Base-by-base conservation (phyloP, 441 rosid species). In the Sinapis alba region DNA sequence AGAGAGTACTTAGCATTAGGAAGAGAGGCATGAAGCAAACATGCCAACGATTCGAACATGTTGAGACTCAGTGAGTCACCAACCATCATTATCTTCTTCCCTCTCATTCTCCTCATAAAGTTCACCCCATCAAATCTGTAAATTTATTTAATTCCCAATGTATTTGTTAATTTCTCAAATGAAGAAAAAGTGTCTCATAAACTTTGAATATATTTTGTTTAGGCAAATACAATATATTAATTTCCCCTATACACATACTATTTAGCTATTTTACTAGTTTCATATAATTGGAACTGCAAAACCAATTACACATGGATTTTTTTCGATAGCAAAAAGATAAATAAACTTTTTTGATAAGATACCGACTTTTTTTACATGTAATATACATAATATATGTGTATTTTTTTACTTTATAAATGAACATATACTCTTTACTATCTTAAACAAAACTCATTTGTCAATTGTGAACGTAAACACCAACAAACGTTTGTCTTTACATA, bases 61-160 rank as follows among this genome's bases (percentile, higher is more conserved):
- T 89, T 87, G 59, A 69, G 68, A 81, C 94, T 89, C 80, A 89
- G 82, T 68, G 94, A 89, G 80, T 89, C 94, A 16, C 94, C 94
- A 67, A 89, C 94, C 68, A 89, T 81, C 91, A 87, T 89, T 43
- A 89, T 86, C 85, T 83, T 89, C 86, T 89, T 89, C 73, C 94
- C 90, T 36, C 89, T 83, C 88, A 84, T 86, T 79, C 71, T 85
- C 80, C 80, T 75, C 83, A 89, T 67, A 78, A 89, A 83, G 65
- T 72, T 81, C 66, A 68, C 5, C 72, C 89, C 94, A 79, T 85
- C 86, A 56, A 89, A 89, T 85, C 93, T 89, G 83, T 69, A 74
- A 7, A 9, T 32, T 66, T 59, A 24, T 24, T 30, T 6, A 45
- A 36, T 15, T 38, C 11, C 3, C 2, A 13, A 54, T 15, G 6